A percentile compares a stretch with the other conserved stretches of the same genome.
Evolutionary conservation across 176 grass and related monocot genomes (phyloP).

Genomic region (Zizania latifolia): DNA sequence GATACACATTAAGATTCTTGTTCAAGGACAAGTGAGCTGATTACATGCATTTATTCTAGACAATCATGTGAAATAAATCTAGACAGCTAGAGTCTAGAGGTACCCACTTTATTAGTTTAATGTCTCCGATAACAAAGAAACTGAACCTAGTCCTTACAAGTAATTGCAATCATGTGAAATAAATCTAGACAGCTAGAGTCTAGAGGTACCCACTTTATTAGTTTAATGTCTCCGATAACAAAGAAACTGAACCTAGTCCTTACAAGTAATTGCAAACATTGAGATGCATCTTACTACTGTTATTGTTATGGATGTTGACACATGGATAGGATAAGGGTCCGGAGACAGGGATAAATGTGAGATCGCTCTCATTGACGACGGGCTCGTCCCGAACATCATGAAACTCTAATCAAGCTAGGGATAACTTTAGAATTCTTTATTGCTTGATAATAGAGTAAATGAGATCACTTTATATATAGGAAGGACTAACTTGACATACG

Average conservation of each 20-base stretch:
- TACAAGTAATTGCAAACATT: constrained; percentile 5
- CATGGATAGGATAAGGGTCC: too few species aligned
- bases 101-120: constrained; percentile 1
- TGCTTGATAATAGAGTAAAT: too few species aligned
- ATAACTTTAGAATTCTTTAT: too few species aligned
- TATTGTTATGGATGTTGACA: too few species aligned
- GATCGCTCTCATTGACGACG: too few species aligned
- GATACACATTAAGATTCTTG: neutral
- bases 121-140: neutral
- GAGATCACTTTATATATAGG: too few species aligned
- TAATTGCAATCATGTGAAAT: constrained; percentile 1
- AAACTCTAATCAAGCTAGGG: too few species aligned
- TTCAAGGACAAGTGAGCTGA: neutral
- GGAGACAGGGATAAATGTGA: too few species aligned
- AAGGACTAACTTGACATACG: too few species aligned
- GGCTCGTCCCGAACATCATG: too few species aligned
- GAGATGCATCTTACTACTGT: neutral
- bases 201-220: neutral
- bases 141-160: neutral
- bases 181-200: neutral
- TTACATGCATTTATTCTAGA: neutral
- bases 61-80: neutral
- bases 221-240: constrained; percentile 3
- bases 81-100: neutral
- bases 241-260: neutral